Conservation (phyloP, 176 grass and related monocot species). For the Calamus simplicifolius region DNA sequence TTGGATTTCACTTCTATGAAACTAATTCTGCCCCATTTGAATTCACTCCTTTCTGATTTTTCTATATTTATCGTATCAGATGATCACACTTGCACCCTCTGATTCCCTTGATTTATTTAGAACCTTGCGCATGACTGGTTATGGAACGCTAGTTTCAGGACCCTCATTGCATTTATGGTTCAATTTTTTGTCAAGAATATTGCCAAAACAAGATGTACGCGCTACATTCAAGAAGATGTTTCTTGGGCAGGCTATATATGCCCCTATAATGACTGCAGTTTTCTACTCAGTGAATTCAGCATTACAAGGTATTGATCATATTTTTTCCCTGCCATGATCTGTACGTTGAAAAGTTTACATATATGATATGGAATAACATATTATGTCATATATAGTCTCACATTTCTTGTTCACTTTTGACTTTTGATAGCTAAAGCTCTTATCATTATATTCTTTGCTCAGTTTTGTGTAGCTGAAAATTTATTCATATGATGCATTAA, state of each 20-base stretch:
- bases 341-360: too few species aligned
- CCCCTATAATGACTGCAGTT: slow-evolving; percentile 73
- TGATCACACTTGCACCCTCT: slow-evolving; percentile 42
- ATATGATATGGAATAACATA: too few species aligned
- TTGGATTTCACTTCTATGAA: not conserved
- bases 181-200: slow-evolving; percentile 76
- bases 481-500: too few species aligned
- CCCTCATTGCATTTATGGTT: slow-evolving; percentile 85
- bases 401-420: too few species aligned
- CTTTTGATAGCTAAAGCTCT: too few species aligned
- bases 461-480: too few species aligned
- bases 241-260: slow-evolving; percentile 81
- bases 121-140: slow-evolving; percentile 78
- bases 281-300: slow-evolving; percentile 93
- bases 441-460: too few species aligned
- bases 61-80: slow-evolving; percentile 35
- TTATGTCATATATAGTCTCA: too few species aligned
- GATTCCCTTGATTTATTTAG: slow-evolving; percentile 50
- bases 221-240: slow-evolving; percentile 94
- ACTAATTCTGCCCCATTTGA: not conserved
- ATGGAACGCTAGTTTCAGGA: slow-evolving; percentile 76
- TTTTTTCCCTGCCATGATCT: slow-evolving; percentile 1
- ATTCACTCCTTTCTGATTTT: slow-evolving; percentile 14
- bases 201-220: slow-evolving; percentile 73
- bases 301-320: slow-evolving; percentile 63